Base-by-base conservation (phyloP, 1,284 basidiomycete species). In the Laetiporus sulphureus region DNA sequence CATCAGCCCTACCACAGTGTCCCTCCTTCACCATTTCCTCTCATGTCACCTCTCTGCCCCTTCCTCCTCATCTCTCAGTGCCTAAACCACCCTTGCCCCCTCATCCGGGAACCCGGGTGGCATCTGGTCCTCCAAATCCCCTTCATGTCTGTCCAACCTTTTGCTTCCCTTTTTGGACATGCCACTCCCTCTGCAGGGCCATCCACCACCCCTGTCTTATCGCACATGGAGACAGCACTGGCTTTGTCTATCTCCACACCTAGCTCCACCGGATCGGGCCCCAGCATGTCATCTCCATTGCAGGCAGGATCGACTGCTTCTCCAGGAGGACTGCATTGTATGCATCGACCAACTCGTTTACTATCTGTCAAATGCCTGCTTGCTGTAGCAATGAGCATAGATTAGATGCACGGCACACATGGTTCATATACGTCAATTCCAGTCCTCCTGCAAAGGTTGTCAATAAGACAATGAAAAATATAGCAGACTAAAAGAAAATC, bases 31-130 rank as follows among this genome's bases (percentile, higher is more conserved):
- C 63, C 0, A 49, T 83, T 3, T 69, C 74, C 0, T 61, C 69
- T 0, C 69, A 79, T 40, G 66, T 72, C 0, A 51, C 75, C 0
- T 63, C 69, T 0, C 70, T 92, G 0, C 77, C 85, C 1, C 68
- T 91, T 12, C 87, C 86, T 1, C 78, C 82, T 0, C 73, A 77
- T 15, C 63, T 67, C 2, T 57, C 66, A 32, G 36, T 56, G 4
- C 46, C 60, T 5, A 81, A 79, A 53, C 83, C 79, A 0, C 76
- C 79, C 0, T 70, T 84, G 2, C 83, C 82, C 6, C 79, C 82
- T 3, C 75, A 81, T 10, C 70, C 71, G 0, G 56, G 55, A 15
- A 50, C 56, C 8, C 62, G 56, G 37, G 21, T 48, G 33, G 4
- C 46, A 33, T 21, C 36, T 40, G 23, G 30, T 39, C 22, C 53